These are phyloP conservation scores for Fusarium lateritium DNA, from an alignment of 2,329 filamentous ascomycete genomes.

Conservation along the genomic window DNA sequence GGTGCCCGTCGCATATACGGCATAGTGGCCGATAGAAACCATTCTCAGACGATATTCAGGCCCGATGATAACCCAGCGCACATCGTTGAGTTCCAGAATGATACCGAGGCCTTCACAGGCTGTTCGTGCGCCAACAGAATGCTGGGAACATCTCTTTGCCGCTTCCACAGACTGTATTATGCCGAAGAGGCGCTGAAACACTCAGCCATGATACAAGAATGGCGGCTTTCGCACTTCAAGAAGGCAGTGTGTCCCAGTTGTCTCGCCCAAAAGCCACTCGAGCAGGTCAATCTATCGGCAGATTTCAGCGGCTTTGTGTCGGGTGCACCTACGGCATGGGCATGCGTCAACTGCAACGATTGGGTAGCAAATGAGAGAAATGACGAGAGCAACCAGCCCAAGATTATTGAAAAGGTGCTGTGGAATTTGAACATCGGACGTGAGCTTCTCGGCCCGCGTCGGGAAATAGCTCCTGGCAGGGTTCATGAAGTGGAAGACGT, in stretches of 20 bases:
- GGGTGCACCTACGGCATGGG: slow-evolving; percentile 45
- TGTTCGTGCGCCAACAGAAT: slow-evolving; percentile 57
- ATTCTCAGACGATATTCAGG: slow-evolving; percentile 10
- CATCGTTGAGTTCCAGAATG: slow-evolving; percentile 20
- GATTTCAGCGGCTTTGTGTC: slow-evolving; percentile 33
- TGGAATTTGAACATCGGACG: slow-evolving; percentile 23
- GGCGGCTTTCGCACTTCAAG: slow-evolving; percentile 44
- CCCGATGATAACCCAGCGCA: background rate
- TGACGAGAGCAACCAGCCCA: slow-evolving; percentile 28
- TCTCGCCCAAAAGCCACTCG: slow-evolving; percentile 29
- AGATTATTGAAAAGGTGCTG: slow-evolving; percentile 40
- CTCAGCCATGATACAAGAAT: slow-evolving; percentile 48
- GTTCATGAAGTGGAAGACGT: slow-evolving; percentile 16
- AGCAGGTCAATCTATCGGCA: slow-evolving; percentile 33
- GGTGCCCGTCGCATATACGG: slow-evolving; percentile 50
- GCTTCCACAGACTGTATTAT: slow-evolving; percentile 53
- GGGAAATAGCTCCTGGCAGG: slow-evolving; percentile 3
- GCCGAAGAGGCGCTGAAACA: slow-evolving; percentile 44
- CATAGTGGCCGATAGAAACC: background rate
- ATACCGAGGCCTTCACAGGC: slow-evolving; percentile 51
- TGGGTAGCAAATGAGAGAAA: slow-evolving; percentile 51
- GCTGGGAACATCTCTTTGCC: slow-evolving; percentile 53
- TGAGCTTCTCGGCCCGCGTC: slow-evolving; percentile 15
- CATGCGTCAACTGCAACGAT: slow-evolving; percentile 54
- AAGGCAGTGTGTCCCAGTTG: slow-evolving; percentile 53